phyloP scores from a whole-genome alignment of 163 green algal species.

The Scenedesmus sp. region DNA sequence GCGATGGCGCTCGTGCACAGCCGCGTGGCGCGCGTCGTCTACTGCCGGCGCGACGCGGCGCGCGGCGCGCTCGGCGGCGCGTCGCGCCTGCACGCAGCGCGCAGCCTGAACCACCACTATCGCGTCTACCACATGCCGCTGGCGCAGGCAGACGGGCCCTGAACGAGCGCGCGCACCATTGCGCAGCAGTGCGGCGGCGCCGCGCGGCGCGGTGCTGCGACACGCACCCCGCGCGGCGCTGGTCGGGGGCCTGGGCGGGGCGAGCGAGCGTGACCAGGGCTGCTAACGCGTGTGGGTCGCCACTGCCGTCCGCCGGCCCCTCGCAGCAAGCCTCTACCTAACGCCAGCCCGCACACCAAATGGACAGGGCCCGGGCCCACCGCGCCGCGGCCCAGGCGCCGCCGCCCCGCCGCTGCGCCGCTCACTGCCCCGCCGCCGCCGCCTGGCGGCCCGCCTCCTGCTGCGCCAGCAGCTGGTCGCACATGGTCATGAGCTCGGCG shows the following conservation, averaged over 20 bases:
- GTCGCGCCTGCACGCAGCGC: conserved; percentile 73
- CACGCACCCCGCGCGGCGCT: not conserved
- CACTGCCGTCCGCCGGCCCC: too few relatives aligned
- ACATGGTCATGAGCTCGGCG: conserved; percentile 43
- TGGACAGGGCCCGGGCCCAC: too few relatives aligned
- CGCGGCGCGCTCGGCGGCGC: conserved; percentile 73
- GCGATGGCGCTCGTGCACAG: conserved; percentile 94
- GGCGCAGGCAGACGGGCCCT: too few relatives aligned
- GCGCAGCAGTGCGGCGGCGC: not conserved
- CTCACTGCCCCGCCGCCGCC: too few relatives aligned
- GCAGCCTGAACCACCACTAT: conserved; percentile 93
- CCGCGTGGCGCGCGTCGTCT: conserved; percentile 82
- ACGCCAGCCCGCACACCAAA: too few relatives aligned
- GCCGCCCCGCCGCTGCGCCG: too few relatives aligned
- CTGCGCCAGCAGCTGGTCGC: conserved; percentile 43
- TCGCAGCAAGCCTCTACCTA: too few relatives aligned
- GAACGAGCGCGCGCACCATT: too few relatives aligned
- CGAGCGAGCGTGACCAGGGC: too few relatives aligned
- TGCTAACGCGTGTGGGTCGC: too few relatives aligned
- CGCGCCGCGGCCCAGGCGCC: too few relatives aligned
- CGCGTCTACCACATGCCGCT: conserved; percentile 73
- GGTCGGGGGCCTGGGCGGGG: too few relatives aligned
- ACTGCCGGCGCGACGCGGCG: conserved; percentile 50
- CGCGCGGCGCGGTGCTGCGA: not conserved
- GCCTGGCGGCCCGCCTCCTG: conserved; percentile 20